These are phyloP conservation scores for Smallanthus sonchifolius DNA, from an alignment of 129 eudicot genomes.

Conservation along the genomic window DNA sequence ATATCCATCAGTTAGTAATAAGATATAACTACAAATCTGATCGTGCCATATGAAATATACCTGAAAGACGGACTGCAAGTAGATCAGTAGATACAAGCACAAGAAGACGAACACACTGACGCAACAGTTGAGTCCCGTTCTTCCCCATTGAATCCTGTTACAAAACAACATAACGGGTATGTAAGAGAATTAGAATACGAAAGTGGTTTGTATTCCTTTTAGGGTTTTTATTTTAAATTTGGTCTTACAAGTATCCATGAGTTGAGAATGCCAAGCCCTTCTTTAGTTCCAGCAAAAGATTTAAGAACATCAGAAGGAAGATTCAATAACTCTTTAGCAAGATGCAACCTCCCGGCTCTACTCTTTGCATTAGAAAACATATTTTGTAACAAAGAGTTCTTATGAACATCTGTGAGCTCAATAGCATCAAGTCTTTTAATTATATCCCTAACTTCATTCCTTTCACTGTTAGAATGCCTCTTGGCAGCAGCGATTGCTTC, in stretches of 20 bases:
- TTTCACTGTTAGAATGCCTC: slow-evolving; percentile 62
- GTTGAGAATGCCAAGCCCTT: slow-evolving; percentile 79
- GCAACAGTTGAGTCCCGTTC: slow-evolving; percentile 94
- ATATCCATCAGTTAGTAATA: background rate
- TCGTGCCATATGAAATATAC: slow-evolving; percentile 26
- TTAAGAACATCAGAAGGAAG: slow-evolving; percentile 73
- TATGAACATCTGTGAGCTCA: slow-evolving; percentile 47
- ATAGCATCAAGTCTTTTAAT: slow-evolving; percentile 65
- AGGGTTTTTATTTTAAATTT: background rate
- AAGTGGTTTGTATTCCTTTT: background rate
- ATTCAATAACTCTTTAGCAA: slow-evolving; percentile 73
- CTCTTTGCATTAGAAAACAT: slow-evolving; percentile 80
- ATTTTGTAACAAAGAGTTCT: slow-evolving; percentile 56
- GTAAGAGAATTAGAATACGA: background rate
- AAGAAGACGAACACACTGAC: slow-evolving; percentile 97
- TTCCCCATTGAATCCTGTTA: slow-evolving; percentile 98
- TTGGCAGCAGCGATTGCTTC: slow-evolving; percentile 87
- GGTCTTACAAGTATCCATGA: slow-evolving; percentile 87
- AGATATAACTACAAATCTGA: background rate
- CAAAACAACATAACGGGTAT: background rate
- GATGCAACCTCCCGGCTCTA: slow-evolving; percentile 80
- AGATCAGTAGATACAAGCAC: slow-evolving; percentile 91
- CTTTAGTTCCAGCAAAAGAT: slow-evolving; percentile 88
- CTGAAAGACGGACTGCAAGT: slow-evolving; percentile 91
- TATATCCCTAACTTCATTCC: slow-evolving; percentile 83